Base-by-base conservation (phyloP, 306 rosid genomes). In the Castanea sativa region DNA sequence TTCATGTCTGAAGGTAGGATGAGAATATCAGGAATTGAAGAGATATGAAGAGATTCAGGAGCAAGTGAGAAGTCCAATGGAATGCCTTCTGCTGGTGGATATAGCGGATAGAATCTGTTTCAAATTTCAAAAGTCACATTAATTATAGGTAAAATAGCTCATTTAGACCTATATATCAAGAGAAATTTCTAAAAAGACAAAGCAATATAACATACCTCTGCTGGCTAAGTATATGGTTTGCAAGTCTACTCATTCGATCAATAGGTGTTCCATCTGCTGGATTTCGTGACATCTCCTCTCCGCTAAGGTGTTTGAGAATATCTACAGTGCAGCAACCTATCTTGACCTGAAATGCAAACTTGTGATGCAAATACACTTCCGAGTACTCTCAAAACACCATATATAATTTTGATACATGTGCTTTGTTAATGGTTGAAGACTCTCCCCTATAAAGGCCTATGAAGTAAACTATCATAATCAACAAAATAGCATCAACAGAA, bases 1-100 rank as follows among this genome's bases (percentile, higher is more conserved):
- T 91, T 95, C 89, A 93, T 84, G 78, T 95, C 96, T 2, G 99
- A 95, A 75, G 98, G 98, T 58, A 95, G 84, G 81, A 95, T 90
- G 86, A 93, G 98, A 81, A 95, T 79, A 79, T 93, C 92, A 32
- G 98, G 98, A 75, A 92, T 69, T 81, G 32, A 78, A 0, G 98
- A 63, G 74, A 95, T 87, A 77, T 91, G 89, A 70, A 93, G 94
- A 80, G 97, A 91, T 83, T 90, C 92, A 18, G 97, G 90, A 65
- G 94, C 90, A 79, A 91, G 91, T 73, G 97, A 92, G 80, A 84
- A 88, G 83, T 95, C 99, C 87, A 95, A 79, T 58, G 99, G 99
- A 76, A 91, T 85, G 82, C 80, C 86, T 83, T 91, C 99, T 15
- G 96, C 92, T 11, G 97, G 96, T 43, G 98, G 99, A 75, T 91